Evolutionary conservation across 2,329 filamentous ascomycete genomes (phyloP).

Genomic region (Colletotrichum gigasporum): DNA sequence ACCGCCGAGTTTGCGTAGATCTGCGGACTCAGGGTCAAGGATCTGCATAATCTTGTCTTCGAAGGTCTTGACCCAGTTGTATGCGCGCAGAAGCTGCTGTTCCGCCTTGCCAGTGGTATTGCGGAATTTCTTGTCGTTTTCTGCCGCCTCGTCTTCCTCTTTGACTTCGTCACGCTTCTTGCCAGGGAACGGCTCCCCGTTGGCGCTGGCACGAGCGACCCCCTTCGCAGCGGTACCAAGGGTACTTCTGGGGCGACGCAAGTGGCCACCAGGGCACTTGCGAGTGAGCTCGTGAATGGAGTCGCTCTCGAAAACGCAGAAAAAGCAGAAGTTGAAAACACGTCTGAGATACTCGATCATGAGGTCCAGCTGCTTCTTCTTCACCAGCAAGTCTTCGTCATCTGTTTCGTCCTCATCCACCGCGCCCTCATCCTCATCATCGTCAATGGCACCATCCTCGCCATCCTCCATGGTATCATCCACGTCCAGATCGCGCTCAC

Average conservation of each 20-base stretch:
- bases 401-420: slow-evolving; percentile 85
- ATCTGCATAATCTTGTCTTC: slow-evolving; percentile 96
- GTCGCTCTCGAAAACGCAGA: slow-evolving; percentile 98
- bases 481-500: slow-evolving; percentile 66
- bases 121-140: slow-evolving; percentile 78
- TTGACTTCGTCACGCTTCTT: slow-evolving; percentile 76
- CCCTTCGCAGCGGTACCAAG: slow-evolving; percentile 84
- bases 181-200: slow-evolving; percentile 83
- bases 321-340: slow-evolving; percentile 99
- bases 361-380: slow-evolving; percentile 97
- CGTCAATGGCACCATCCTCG: slow-evolving; percentile 75
- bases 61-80: slow-evolving; percentile 99
- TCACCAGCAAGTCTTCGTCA: slow-evolving; percentile 86
- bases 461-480: slow-evolving; percentile 70
- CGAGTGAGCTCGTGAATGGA: slow-evolving; percentile 94
- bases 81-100: slow-evolving; percentile 91
- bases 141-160: slow-evolving; percentile 71
- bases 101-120: slow-evolving; percentile 80
- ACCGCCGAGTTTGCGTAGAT: slow-evolving; percentile 90
- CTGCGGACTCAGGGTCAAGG: slow-evolving; percentile 86
- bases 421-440: slow-evolving; percentile 83
- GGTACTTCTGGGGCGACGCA: slow-evolving; percentile 88
- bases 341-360: slow-evolving; percentile 96
- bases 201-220: slow-evolving; percentile 85
- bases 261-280: slow-evolving; percentile 97